Evolutionary conservation across 257 asterid genomes (phyloP), one percentile per base, ranked within the genome.

Genomic region (Verbascum thapsus): DNA sequence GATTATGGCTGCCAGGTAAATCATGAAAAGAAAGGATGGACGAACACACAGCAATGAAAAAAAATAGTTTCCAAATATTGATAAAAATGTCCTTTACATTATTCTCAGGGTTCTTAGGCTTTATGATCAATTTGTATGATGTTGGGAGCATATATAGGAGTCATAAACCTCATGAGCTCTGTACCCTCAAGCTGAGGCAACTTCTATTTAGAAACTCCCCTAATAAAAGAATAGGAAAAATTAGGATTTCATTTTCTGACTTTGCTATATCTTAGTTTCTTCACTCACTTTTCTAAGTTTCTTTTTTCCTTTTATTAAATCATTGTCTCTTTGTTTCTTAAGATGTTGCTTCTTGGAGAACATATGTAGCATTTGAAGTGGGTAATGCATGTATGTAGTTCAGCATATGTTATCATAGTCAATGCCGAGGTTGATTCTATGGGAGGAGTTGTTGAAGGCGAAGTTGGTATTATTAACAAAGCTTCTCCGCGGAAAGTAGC

Each of bases 391-490:
- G 94, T 89, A 81, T 85, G 85, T 83, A 73, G 75, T 76, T 71
- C 88, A 71, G 80, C 80, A 64, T 74, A 85, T 83, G 80, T 66
- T 79, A 82, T 75, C 66, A 22, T 82, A 88, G 95, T 86, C 86
- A 75, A 85, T 84, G 89, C 96, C 76, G 91, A 84, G 75, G 86
- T 80, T 78, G 96, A 82, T 84, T 88, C 94, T 71, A 91, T 91
- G 98, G 98, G 91, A 65, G 95, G 91, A 60, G 89, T 83, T 78
- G 84, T 82, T 79, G 98, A 83, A 74, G 86, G 86, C 41, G 90
- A 88, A 81, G 90, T 79, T 78, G 84, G 85, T 69, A 69, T 76
- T 79, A 85, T 76, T 54, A 81, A 74, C 66, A 84, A 71, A 72
- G 71, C 88, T 77, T 84, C 98, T 79, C 83, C 85, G 44, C 76